Base-by-base conservation (phyloP, 306 rosid genomes). In the Cucumis hystrix region DNA sequence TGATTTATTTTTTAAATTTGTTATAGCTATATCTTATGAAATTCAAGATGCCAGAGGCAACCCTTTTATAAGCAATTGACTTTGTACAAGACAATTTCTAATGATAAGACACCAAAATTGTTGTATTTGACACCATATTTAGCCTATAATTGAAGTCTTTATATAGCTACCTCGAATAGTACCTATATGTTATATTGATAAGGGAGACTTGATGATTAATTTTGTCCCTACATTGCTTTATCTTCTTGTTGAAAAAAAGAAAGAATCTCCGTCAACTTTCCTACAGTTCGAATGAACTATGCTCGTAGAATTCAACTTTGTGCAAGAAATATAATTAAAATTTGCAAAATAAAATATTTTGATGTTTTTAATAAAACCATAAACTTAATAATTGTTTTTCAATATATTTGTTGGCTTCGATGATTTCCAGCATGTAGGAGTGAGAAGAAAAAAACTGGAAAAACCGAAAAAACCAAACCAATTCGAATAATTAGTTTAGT, bases 31-130 rank as follows among this genome's bases (percentile, higher is more conserved):
- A n/a, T 9, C 62, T 9, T n/a, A 9, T 2, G 62, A 57, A 57
- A 57, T 8, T 57, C 8, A 57, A 10, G 13, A 57, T 8, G 62
- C 13, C 2, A 57, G 68, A 30, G 43, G 21, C 70, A 64, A 8
- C 6, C 70, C 30, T 43, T 16, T 14, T 39, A 62, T 62, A 66
- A 8, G 9, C 16, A 66, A 18, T 66, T 66, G 72, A 66, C 72
- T 66, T 39, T 39, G 28, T 18, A 65, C 18, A 39, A 9, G 16
- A 18, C 3, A 65, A 66, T 39, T 18, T 39, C 25, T 66, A 66
- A 66, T 66, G 72, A 66, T 18, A 66, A 66, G 72, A 66, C 72
- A 66, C 72, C 72, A 66, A 66, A 66, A 10, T 66, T 8, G 72
- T 7, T 39, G 30, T 66, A 39, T 66, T 39, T 66, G 72, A 66